Evolutionary conservation across 164 flowering plant genomes (phyloP).

Genomic region (Buxus sempervirens): DNA sequence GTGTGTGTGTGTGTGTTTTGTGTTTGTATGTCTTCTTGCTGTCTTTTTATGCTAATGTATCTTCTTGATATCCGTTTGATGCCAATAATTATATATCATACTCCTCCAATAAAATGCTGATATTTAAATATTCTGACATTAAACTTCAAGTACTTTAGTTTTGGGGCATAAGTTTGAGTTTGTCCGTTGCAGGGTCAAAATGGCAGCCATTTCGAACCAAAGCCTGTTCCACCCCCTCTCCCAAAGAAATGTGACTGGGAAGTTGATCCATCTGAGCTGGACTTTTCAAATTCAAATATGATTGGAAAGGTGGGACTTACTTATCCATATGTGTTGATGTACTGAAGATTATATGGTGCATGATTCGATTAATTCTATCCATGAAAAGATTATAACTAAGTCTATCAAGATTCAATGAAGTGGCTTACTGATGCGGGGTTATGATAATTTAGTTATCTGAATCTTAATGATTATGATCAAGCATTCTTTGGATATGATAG

Average conservation of each 20-base stretch:
- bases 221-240: slow-evolving; percentile 90
- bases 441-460: too few species aligned
- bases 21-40: background rate
- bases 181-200: slow-evolving; percentile 80
- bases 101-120: background rate
- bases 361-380: background rate
- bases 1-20: too few species aligned
- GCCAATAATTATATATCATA: background rate
- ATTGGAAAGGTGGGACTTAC: slow-evolving; percentile 76
- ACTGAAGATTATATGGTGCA: background rate
- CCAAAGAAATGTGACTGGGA: slow-evolving; percentile 99
- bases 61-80: background rate
- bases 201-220: slow-evolving; percentile 98
- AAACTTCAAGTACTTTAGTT: too few species aligned
- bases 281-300: slow-evolving; percentile 62
- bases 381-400: too few species aligned
- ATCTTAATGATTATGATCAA: too few species aligned
- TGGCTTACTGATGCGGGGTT: too few species aligned
- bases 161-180: background rate
- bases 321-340: background rate
- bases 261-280: slow-evolving; percentile 91
- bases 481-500: too few species aligned
- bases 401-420: too few species aligned
- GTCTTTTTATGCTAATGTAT: background rate
- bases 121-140: too few species aligned